Base-by-base conservation (phyloP, 441 rosid genomes). In the Aquilaria agallochum region DNA sequence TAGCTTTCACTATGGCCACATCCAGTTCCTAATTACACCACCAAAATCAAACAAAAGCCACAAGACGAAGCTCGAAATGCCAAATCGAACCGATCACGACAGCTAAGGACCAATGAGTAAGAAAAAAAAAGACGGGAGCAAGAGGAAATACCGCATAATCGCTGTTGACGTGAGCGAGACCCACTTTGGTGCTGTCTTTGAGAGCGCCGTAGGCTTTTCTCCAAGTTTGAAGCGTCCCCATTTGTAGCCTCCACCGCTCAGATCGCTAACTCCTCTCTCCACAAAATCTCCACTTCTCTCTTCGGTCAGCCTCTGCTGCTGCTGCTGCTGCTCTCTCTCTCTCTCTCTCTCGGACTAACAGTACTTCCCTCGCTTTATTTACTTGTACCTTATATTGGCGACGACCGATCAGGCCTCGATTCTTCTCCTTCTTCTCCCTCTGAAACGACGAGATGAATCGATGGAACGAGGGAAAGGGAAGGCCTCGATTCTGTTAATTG, bases 141-240 rank as follows among this genome's bases (percentile, higher is more conserved):
- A 8, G n/a, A 44, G 32, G 27, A 52, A 47, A 62, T 74, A 95
- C 99, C 77, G 99, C 97, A 68, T 74, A 92, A 69, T 95, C 99
- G 78, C 97, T 89, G 80, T 95, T 95, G 76, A 95, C 98, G 58
- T 94, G 99, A 68, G 97, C 98, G 56, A 95, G 93, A 48, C 99
- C 99, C 80, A 95, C 98, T 92, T 95, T 95, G 75, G 99, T 95
- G 83, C 86, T 61, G 64, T 95, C 99, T 66, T 95, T 95, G 74
- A 95, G 76, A 67, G 98, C 99, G 56, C 98, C 99, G 55, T 88
- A 95, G 45, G 99, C 98, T 71, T 82, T 88, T 59, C 98, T 81
- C 96, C 96, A 95, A 11, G 95, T 83, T 81, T 89, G 97, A 34
- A 95, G 94, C 64, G 99, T 88, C 50, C 88, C 99, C 99, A 95